Percentiles rank a stretch among this genome's conserved stretches.
phyloP scores from a whole-genome alignment of 768 basidiomycete species.

The Boletus edulis region DNA sequence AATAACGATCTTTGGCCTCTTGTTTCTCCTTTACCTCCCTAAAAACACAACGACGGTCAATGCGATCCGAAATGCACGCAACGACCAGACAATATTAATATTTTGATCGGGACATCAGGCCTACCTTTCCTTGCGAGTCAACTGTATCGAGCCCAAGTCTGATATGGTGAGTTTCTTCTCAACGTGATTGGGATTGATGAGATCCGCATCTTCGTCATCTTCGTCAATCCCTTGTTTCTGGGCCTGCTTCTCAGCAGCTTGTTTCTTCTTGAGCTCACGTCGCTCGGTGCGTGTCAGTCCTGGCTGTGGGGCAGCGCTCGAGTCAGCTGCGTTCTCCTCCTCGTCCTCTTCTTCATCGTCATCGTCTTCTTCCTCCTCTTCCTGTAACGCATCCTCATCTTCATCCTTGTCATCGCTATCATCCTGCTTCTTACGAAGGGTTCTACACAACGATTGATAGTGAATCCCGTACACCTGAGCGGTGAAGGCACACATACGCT shows the following conservation, averaged over 20 bases:
- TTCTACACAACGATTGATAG: constrained; percentile 6
- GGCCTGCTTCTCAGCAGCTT: constrained; percentile 47
- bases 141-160: constrained; percentile 65
- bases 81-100: background rate
- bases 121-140: constrained; percentile 66
- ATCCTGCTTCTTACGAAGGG: constrained; percentile 33
- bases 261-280: constrained; percentile 82
- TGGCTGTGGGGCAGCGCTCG: constrained; percentile 32
- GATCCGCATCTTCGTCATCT: constrained; percentile 63
- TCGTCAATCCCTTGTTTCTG: constrained; percentile 39
- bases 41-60: background rate
- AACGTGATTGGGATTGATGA: constrained; percentile 79
- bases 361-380: constrained; percentile 39
- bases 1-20: constrained; percentile 83
- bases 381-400: constrained; percentile 20
- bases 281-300: constrained; percentile 73
- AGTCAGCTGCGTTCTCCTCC: constrained; percentile 36
- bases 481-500: constrained; percentile 37
- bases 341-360: constrained; percentile 42
- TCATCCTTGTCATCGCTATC: constrained; percentile 40
- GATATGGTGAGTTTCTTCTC: constrained; percentile 73
- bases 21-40: constrained; percentile 93
- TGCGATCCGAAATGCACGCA: background rate
- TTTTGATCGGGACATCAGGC: background rate
- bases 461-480: constrained; percentile 12